Evolutionary conservation across 2,329 filamentous ascomycete species (phyloP), one percentile per base, ranked within the genome.

Genomic region (Alternaria ventricosa): DNA sequence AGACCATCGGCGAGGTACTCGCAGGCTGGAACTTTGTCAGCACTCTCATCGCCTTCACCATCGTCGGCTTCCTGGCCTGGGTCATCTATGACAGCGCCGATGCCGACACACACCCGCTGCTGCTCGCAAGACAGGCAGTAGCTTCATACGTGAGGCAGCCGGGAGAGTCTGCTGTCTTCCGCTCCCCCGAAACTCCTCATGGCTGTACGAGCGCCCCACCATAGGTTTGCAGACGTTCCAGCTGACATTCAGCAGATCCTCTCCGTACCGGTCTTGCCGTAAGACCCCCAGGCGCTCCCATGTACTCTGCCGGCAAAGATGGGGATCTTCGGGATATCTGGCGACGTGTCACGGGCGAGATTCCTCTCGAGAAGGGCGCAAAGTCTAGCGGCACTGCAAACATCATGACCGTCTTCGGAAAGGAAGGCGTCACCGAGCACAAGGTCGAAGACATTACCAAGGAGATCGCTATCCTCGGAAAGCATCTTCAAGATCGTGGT

Each of bases 281-380:
- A 60, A 95, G 93, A 82, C 91, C 94, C 58, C 82, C 90, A 0
- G 91, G 90, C 46, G 88, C 91, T 49, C 91, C 92, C 50, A 93
- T 93, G 81, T 97, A 94, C 92, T 87, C 91, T 10, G 84, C 87
- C 60, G 95, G 95, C 53, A 89, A 92, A 60, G 90, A 97, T 79
- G 96, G 96, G 47, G 95, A 99, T 73, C 83, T 99, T 68, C 88
- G 95, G 58, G 95, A 99, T 80, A 85, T 99, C 60, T 99, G 96
- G 96, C 88, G 90, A 67, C 87, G 87, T 74, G 91, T 89, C 45
- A 85, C 90, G 10, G 85, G 84, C 59, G 93, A 92, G 54, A 83
- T 87, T 9, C 81, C 87, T 15, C 87, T 89, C 60, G 88, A 89
- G 36, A 87, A 90, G 49, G 90, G 89, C 30, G 85, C 87, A 88